Conservation (phyloP, 805 yeast species). For the Lachancea fermentati region DNA sequence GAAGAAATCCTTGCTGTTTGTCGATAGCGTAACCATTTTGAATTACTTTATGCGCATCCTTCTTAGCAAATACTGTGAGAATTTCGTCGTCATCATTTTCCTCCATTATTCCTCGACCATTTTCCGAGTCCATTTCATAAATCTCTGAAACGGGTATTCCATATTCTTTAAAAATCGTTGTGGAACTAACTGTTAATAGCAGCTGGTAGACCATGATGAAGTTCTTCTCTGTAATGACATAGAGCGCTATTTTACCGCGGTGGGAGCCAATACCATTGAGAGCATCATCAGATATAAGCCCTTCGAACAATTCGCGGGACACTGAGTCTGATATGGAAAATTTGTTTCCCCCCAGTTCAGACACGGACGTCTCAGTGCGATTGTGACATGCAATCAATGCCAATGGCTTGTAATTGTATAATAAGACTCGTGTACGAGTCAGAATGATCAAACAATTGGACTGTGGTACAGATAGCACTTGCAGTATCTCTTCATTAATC, state of each 20-base stretch:
- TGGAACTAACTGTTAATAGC: conserved; percentile 18
- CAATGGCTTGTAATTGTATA: conserved; percentile 31
- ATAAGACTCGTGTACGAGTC: conserved; percentile 25
- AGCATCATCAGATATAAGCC: conserved; percentile 12
- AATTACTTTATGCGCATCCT: conserved; percentile 26
- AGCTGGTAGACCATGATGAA: conserved; percentile 29
- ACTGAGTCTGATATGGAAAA: conserved; percentile 15
- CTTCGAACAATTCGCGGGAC: conserved; percentile 15
- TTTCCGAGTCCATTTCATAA: conserved; percentile 9
- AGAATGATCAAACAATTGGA: conserved; percentile 25
- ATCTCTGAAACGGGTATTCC: conserved; percentile 26
- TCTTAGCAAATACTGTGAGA: conserved; percentile 28
- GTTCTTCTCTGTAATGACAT: conserved; percentile 27
- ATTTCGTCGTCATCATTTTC: conserved; percentile 27
- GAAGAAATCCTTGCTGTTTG: conserved; percentile 28
- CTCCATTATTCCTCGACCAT: conserved; percentile 17
- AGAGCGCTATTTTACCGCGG: conserved; percentile 24
- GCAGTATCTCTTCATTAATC: conserved; percentile 20
- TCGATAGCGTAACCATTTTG: conserved; percentile 32
- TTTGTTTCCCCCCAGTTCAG: conserved; percentile 28
- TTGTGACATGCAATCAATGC: conserved; percentile 30
- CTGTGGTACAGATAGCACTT: conserved; percentile 22
- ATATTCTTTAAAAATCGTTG: conserved; percentile 24
- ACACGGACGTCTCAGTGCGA: conserved; percentile 24
- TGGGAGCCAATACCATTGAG: neutral